Percentiles rank a stretch among this genome's conserved stretches.
Conservation (phyloP, 2,329 filamentous ascomycete genomes). For the Elsinoe arachidis region DNA sequence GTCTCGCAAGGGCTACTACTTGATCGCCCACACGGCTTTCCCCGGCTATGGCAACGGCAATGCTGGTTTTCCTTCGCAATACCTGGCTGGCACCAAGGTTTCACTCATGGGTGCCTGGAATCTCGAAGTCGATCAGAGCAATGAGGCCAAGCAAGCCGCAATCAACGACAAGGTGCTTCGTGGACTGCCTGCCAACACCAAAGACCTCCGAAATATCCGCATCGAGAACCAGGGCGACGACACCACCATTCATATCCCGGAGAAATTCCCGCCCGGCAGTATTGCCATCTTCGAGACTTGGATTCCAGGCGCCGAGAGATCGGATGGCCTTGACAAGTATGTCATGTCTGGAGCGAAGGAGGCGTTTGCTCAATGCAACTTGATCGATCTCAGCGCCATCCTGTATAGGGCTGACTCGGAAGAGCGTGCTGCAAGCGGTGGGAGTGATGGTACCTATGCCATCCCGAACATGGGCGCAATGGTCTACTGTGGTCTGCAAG, state of each 20-base stretch:
- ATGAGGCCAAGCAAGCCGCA: slow-evolving; percentile 57
- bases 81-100: slow-evolving; percentile 73
- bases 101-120: slow-evolving; percentile 85
- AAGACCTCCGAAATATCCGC: slow-evolving; percentile 63
- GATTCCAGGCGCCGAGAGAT: slow-evolving; percentile 81
- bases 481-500: slow-evolving; percentile 93
- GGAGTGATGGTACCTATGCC: slow-evolving; percentile 77
- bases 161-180: slow-evolving; percentile 62
- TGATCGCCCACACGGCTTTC: slow-evolving; percentile 94
- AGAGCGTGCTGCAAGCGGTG: slow-evolving; percentile 68
- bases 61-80: slow-evolving; percentile 68
- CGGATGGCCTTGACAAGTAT: slow-evolving; percentile 72
- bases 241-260: slow-evolving; percentile 70
- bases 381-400: slow-evolving; percentile 83
- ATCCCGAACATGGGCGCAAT: slow-evolving; percentile 77
- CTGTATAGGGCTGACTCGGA: slow-evolving; percentile 89
- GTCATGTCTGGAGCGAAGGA: slow-evolving; percentile 72
- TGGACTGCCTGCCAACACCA: slow-evolving; percentile 76
- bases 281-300: slow-evolving; percentile 94
- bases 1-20: slow-evolving; percentile 85
- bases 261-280: slow-evolving; percentile 83
- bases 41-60: slow-evolving; percentile 82
- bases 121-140: slow-evolving; percentile 74
- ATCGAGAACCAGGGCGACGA: slow-evolving; percentile 65
- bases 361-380: slow-evolving; percentile 64